Evolutionary conservation across 2,329 filamentous ascomycete genomes (phyloP), one percentile per base, ranked within the genome.

Genomic region (Trichothecium sympodiale): DNA sequence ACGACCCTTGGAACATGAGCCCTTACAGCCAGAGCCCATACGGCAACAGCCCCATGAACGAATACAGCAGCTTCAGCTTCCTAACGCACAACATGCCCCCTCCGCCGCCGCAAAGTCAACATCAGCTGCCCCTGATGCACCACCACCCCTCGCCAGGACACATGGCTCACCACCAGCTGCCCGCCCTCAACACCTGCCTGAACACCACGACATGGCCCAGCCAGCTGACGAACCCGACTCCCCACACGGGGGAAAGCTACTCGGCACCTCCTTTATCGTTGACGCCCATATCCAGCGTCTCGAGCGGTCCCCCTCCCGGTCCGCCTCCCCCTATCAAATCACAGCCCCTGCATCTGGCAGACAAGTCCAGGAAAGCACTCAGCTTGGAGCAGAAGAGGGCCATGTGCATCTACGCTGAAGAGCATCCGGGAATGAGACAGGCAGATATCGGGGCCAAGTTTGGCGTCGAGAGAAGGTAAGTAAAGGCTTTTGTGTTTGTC

Each of bases 381-480:
- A 95, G 87, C 7, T 85, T 94, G 52, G 80, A 85, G 39, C 88
- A 96, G 55, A 82, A 91, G 44, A 75, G 87, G 45, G 74, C 77
- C 31, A 98, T 98, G 88, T 98, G 91, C 58, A 74, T 86, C 52
- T 95, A 89, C 57, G 83, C 89, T 48, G 83, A 91, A 54, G 82
- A 94, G 43, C 80, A 96, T 53, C 91, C 89, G 16, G 80, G 77
- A 33, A 80, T 86, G 31, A 94, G 94, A 61, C 91, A 98, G 63
- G 91, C 87, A 14, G 89, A 96, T 53, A 98, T 98, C 60, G 91
- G 91, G 61, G 82, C 80, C 40, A 78, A 87, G 55, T 98, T 98
- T 61, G 89, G 88, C 26, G 91, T 98, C 35, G 91, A 98, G 64
- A 70, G 91, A 80, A 96, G 91, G 91, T 96, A 78, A 57, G 20